Conservation (phyloP, 768 basidiomycete genomes). For the Phylloporus rhodoxanthus region DNA sequence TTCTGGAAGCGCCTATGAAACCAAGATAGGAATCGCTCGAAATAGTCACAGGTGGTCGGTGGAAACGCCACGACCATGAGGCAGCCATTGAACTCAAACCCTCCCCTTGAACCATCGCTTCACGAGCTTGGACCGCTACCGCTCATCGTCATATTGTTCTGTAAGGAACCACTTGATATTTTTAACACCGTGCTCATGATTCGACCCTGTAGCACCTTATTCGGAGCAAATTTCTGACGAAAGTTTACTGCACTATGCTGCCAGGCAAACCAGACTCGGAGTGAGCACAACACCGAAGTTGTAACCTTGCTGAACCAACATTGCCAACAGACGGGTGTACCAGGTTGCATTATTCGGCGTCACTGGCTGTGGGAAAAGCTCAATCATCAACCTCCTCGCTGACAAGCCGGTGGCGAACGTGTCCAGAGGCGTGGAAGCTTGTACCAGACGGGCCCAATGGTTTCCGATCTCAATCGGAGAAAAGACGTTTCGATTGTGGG, state of each 20-base stretch:
- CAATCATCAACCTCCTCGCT: slow-evolving; percentile 26
- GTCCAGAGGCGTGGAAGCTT: slow-evolving; percentile 28
- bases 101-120: neutral
- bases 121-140: neutral
- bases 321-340: slow-evolving; percentile 14
- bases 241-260: slow-evolving; percentile 7
- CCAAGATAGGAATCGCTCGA: slow-evolving; percentile 13
- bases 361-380: slow-evolving; percentile 29
- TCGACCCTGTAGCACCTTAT: neutral
- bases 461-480: slow-evolving; percentile 17
- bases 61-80: slow-evolving; percentile 12
- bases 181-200: neutral
- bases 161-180: slow-evolving; percentile 6
- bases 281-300: slow-evolving; percentile 11
- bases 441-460: slow-evolving; percentile 28
- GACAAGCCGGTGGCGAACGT: slow-evolving; percentile 23
- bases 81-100: slow-evolving; percentile 6
- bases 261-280: neutral
- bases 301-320: slow-evolving; percentile 1
- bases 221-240: neutral
- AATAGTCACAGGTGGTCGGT: slow-evolving; percentile 3
- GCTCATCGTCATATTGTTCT: neutral
- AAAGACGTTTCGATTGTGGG: slow-evolving; percentile 26
- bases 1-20: neutral
- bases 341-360: slow-evolving; percentile 26